These are phyloP conservation scores for Anastatica hierochuntica DNA, from an alignment of 345 rosid species.

Conservation along the genomic window DNA sequence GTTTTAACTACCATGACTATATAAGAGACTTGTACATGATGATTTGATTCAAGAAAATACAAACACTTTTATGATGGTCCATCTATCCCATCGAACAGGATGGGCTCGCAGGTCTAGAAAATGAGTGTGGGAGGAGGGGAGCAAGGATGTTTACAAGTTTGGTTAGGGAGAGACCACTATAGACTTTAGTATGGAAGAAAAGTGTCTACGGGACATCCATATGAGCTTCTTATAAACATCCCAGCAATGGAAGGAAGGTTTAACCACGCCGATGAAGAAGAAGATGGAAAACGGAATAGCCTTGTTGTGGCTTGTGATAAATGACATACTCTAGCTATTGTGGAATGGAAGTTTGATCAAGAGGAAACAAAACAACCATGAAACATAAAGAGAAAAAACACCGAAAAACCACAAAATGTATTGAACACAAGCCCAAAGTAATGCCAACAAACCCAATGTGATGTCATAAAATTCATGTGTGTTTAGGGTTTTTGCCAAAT, in stretches of 20 bases:
- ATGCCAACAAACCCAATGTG: no score
- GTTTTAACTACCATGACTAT: no score
- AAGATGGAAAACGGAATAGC: conserved; percentile 54
- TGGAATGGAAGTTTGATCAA: conserved; percentile 43
- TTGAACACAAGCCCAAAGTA: no score
- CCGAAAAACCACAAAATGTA: background rate
- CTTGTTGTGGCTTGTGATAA: conserved; percentile 82
- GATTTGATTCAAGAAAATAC: no score
- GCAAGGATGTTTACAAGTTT: no score
- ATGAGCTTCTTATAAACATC: conserved; percentile 50
- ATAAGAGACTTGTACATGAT: no score
- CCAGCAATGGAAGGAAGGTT: background rate
- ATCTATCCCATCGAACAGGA: no score
- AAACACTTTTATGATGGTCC: no score
- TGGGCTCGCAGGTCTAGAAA: no score
- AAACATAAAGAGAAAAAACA: background rate
- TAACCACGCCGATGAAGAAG: background rate
- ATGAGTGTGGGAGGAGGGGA: no score
- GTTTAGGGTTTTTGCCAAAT: no score
- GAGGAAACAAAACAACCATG: conserved; percentile 5
- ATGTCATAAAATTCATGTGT: no score
- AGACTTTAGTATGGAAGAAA: conserved; percentile 89
- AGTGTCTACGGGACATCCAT: conserved; percentile 80
- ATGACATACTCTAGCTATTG: conserved; percentile 70
- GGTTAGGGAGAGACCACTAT: conserved; percentile 98